Evolutionary conservation across 169 alveolate species (phyloP), one percentile per base, ranked within the genome.

Genomic region (Babesia bovis): DNA sequence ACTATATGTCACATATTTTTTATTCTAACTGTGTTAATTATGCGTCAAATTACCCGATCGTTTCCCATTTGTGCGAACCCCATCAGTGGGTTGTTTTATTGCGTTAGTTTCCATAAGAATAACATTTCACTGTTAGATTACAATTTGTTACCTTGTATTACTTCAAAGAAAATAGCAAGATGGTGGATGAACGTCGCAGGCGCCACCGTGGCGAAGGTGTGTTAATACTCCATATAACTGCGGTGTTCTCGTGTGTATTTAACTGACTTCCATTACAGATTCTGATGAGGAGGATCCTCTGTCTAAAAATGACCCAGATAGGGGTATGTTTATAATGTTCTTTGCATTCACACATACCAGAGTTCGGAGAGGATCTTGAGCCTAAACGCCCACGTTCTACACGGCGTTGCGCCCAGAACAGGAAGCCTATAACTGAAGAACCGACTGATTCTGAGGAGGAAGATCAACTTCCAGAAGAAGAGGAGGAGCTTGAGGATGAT

Each of bases 371-470:
- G 52, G 60, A 25, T 21, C 66, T 44, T 2, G 81, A 69, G 47
- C 84, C 83, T 9, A 70, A 69, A 33, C 68, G 88, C 51, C 78
- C 66, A 15, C 55, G 70, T 21, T 81, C 84, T 1, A 58, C 83
- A 38, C 66, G 74, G n/a, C 73, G 73, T 30, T 63, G 73, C 49
- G 73, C 73, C 3, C 73, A 63, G 60, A 63, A 63, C 73, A 3
- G 73, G 60, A 63, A 63, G 60, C 60, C 65, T 19, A 33, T 60
- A 6, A 32, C 61, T 21, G 68, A 70, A 71, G 69, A 69, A 26
- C 71, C 82, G 41, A 79, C 52, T 17, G 84, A 81, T 30, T 42
- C 72, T 15, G 90, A 83, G 21, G 91, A 82, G 21, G 83, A 57
- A 28, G 74, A 63, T 12, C 83, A 56, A n/a, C 75, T 47, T 21